Base-by-base conservation (phyloP, 1,284 basidiomycete genomes). In the Tausonia pullulans region DNA sequence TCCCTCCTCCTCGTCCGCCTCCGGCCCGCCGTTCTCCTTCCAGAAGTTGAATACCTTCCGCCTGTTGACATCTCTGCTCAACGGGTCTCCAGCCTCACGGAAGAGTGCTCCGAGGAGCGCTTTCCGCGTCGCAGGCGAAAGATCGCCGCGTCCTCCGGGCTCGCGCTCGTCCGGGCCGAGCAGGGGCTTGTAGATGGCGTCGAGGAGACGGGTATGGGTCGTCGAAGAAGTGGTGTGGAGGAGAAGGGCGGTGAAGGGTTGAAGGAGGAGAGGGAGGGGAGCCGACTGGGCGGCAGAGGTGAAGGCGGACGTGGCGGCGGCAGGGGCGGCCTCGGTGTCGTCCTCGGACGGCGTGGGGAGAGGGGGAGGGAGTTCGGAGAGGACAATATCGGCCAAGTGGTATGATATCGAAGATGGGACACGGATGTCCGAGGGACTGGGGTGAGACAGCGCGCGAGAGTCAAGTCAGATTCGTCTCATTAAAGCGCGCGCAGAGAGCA, bases 341-440 rank as follows among this genome's bases (percentile, higher is more conserved):
- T 55, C 8, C 54, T 13, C 14, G 55, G 60, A 43, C 9, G 53
- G 40, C 49, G 61, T 49, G 43, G 44, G 41, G n/a, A 81, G 70
- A 4, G 83, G 84, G 71, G 88, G 91, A 72, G 97, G 84, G 44
- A 98, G 82, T 74, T 98, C 95, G 69, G 89, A 87, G 7, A 96
- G 75, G 76, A 90, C 97, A 58, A 98, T 85, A 73, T 98, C 95
- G 40, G 86, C 81, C 7, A 98, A 74, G 74, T 98, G 95, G 71
- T 88, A 92, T 10, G 84, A 80, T 14, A 97, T 79, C 65, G 91
- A 87, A 13, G 82, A 78, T 0, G 94, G 91, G 0, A 94, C 84
- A 60, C 84, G 83, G 41, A 77, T 78, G 71, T 96, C 87, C 66
- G 81, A 79, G 43, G 85, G 82, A 70, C 91, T 94, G 70, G 11